A percentile compares a stretch with the other conserved stretches of the same genome.
Evolutionary conservation across 1,139 yeast genomes (phyloP).

Genomic region (Scheffersomyces quercinus): DNA sequence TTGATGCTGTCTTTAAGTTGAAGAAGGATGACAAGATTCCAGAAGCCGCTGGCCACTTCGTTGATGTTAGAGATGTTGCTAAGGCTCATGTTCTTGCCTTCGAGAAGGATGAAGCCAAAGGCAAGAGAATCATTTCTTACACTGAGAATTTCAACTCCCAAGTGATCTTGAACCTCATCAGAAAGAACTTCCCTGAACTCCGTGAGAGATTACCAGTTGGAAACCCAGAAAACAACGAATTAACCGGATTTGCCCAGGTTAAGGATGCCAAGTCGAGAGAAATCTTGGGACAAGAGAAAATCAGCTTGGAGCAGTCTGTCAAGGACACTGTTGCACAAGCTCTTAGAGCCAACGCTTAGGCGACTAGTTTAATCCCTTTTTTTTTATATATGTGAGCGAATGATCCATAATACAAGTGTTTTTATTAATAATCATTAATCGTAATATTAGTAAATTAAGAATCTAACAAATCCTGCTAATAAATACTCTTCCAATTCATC

Average conservation of each 20-base stretch:
- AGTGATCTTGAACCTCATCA: conserved; percentile 34
- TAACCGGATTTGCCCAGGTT: neutral
- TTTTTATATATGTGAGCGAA: too few relatives aligned
- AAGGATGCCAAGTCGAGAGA: conserved; percentile 30
- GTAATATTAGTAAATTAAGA: too few relatives aligned
- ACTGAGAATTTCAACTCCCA: conserved; percentile 32
- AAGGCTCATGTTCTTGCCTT: conserved; percentile 49
- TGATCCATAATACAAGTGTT: too few relatives aligned
- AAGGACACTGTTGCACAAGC: conserved; percentile 47
- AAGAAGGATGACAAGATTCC: conserved; percentile 12
- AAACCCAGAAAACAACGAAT: conserved; percentile 35
- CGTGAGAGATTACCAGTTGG: conserved; percentile 43
- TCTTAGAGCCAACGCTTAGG: conserved; percentile 6
- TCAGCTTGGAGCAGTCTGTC: conserved; percentile 35
- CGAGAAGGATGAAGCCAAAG: conserved; percentile 24
- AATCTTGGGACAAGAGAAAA: conserved; percentile 38
- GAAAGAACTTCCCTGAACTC: conserved; percentile 34
- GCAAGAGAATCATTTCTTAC: conserved; percentile 29
- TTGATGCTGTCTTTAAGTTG: conserved; percentile 23
- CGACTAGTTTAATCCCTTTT: too few relatives aligned
- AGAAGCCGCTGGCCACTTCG: conserved; percentile 17
- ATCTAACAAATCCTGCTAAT: too few relatives aligned
- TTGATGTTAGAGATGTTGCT: conserved; percentile 59
- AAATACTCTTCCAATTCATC: too few relatives aligned
- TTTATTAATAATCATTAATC: too few relatives aligned